Base-by-base conservation (phyloP, 2,329 filamentous ascomycete genomes). In the Ophiostoma sp. region DNA sequence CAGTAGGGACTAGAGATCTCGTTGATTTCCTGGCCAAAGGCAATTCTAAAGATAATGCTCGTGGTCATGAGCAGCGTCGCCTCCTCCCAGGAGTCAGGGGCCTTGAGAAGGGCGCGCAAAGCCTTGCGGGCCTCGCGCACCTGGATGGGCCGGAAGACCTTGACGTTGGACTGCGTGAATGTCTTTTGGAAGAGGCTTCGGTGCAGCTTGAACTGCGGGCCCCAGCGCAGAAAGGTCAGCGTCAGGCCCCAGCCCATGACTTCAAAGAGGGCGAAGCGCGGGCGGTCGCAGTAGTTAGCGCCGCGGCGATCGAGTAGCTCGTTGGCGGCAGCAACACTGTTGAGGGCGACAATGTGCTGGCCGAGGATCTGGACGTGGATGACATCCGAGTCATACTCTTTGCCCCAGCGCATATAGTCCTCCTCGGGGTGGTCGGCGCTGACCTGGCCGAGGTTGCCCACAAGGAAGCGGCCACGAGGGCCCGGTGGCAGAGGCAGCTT, bases 401-500 rank as follows among this genome's bases (percentile, higher is more conserved):
- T 66, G 40, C 70, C 67, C 70, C 70, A 71, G 16, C 70, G 67
- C 45, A 72, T 70, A 55, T 70, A 71, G 69, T 70, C 71, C 42
- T 68, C 62, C 58, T 72, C 94, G 38, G 95, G 94, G 77, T 98
- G 95, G 74, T 93, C 87, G 62, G 93, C 93, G 75, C 97, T 97
- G 55, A 94, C 94, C 75, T 94, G 89, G 68, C 97, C 94, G 73
- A 99, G 96, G 80, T 92, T 93, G 78, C 96, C 96, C 73, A 99
- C 88, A 66, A 98, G 83, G 60, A 72, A 68, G 5, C 64, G 66
- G 64, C 69, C 69, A 0, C 67, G 69, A 2, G 71, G 71, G 1
- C 71, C 71, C 4, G 71, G 71, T 11, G 71, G 71, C 41, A 72
- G 66, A 1, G 71, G 69, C 36, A 68, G 36, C 4, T 65, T 3